phyloP scores from a whole-genome alignment of 257 asterid genomes.

The Capsicum chinense region DNA sequence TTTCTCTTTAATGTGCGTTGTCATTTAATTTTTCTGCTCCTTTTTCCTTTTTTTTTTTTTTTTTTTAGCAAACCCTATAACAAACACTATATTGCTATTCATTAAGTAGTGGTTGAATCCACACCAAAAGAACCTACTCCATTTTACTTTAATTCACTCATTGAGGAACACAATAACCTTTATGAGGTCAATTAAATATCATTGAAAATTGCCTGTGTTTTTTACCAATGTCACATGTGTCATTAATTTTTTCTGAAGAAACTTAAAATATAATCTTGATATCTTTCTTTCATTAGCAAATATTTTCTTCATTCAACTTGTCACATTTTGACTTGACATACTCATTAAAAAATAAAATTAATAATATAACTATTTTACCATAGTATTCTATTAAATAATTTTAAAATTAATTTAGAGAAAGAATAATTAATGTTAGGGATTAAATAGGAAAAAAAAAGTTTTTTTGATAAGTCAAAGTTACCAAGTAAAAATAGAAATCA shows the following conservation, averaged over 20 bases:
- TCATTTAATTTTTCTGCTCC: not conserved
- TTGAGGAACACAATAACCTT: not conserved
- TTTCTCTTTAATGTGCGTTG: not conserved
- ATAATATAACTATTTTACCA: no score
- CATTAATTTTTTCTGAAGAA: not conserved
- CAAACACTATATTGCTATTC: not conserved
- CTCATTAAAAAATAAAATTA: no score
- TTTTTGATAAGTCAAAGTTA: no score
- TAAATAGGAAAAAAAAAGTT: no score
- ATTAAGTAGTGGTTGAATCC: constrained; percentile 16
- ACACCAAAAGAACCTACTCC: constrained; percentile 28
- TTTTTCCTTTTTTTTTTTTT: not conserved
- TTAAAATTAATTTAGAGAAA: no score
- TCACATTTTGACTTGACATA: no score
- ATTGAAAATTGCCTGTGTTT: not conserved
- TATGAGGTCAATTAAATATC: constrained; percentile 30
- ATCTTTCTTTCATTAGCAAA: not conserved
- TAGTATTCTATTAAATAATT: no score
- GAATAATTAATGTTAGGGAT: no score
- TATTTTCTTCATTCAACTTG: no score
- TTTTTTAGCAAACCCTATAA: not conserved
- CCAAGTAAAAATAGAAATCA: no score
- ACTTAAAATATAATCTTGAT: not conserved
- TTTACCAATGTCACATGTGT: not conserved
- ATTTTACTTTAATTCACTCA: not conserved